Percentiles rank a stretch among this genome's conserved stretches.
phyloP scores from a whole-genome alignment of 768 basidiomycete genomes.

The Mycena floridula region DNA sequence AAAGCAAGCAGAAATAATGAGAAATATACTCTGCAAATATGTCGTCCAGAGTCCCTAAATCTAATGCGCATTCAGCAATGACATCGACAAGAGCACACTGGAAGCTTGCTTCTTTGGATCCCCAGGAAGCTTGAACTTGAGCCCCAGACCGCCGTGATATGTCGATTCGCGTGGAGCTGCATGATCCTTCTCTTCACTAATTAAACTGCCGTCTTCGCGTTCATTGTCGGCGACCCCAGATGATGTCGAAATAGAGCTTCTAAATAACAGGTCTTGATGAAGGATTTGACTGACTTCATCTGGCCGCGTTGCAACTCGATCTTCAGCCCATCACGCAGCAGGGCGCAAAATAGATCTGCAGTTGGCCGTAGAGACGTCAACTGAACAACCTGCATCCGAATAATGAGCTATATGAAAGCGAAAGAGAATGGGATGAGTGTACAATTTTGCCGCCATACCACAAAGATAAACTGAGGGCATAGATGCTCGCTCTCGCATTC shows the following conservation, averaged over 20 bases:
- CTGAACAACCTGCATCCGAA: constrained; percentile 67
- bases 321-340: constrained; percentile 86
- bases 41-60: constrained; percentile 94
- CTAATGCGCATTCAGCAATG: no score
- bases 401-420: neutral
- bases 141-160: constrained; percentile 74
- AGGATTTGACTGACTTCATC: constrained; percentile 90
- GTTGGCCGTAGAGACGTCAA: constrained; percentile 90
- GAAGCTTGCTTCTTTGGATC: constrained; percentile 83
- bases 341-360: constrained; percentile 87
- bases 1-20: constrained; percentile 1
- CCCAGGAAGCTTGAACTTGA: constrained; percentile 86
- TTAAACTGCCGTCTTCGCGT: constrained; percentile 62
- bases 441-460: constrained; percentile 97
- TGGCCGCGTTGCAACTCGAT: constrained; percentile 81
- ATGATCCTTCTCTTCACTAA: constrained; percentile 46
- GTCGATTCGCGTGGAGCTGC: constrained; percentile 38
- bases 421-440: constrained; percentile 20
- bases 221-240: no score
- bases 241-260: no score
- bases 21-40: constrained; percentile 66
- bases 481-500: constrained; percentile 90
- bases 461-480: constrained; percentile 88
- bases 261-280: constrained; percentile 90
- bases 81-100: no score